phyloP scores from a whole-genome alignment of 495 filamentous ascomycete species.

The Sporormia fimetaria region DNA sequence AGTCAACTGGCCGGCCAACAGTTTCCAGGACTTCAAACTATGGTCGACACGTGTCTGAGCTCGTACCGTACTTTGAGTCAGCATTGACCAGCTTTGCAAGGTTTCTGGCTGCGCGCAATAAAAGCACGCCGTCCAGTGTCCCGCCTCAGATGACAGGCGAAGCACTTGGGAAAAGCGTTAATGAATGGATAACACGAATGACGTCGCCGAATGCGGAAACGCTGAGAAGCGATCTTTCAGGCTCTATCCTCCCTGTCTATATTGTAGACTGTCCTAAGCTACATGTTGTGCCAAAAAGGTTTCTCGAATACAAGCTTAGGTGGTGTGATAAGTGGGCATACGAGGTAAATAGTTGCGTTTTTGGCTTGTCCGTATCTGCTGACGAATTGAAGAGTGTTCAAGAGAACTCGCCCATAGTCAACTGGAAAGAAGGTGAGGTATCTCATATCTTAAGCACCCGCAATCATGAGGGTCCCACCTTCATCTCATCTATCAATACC shows the following conservation, averaged over 20 bases:
- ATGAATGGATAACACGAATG: slow-evolving; percentile 17
- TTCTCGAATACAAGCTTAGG: slow-evolving; percentile 18
- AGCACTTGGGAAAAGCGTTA: slow-evolving; percentile 13
- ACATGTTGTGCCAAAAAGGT: slow-evolving; percentile 17
- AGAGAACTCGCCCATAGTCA: slow-evolving; percentile 18
- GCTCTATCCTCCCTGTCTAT: slow-evolving; percentile 13
- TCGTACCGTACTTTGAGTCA: slow-evolving; percentile 11
- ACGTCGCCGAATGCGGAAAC: slow-evolving; percentile 12
- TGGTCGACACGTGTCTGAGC: slow-evolving; percentile 5
- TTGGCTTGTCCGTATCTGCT: not conserved
- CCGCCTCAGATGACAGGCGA: slow-evolving; percentile 8
- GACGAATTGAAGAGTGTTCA: slow-evolving; percentile 10
- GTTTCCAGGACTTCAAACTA: slow-evolving; percentile 6
- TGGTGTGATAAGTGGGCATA: slow-evolving; percentile 25
- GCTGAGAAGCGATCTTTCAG: slow-evolving; percentile 7
- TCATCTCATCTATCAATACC: not conserved
- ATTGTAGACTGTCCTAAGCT: slow-evolving; percentile 22
- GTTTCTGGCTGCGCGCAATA: slow-evolving; percentile 7
- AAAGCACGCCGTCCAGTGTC: no score
- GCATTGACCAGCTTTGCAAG: slow-evolving; percentile 7
- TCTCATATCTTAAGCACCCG: no score
- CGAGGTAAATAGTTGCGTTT: slow-evolving; percentile 15
- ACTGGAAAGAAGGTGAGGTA: slow-evolving; percentile 22
- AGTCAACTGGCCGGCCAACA: not conserved
- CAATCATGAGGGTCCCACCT: not conserved